Evolutionary conservation across 352 stramenopile species (phyloP), one percentile per base, ranked within the genome.

Genomic region (Phytophthora pini): DNA sequence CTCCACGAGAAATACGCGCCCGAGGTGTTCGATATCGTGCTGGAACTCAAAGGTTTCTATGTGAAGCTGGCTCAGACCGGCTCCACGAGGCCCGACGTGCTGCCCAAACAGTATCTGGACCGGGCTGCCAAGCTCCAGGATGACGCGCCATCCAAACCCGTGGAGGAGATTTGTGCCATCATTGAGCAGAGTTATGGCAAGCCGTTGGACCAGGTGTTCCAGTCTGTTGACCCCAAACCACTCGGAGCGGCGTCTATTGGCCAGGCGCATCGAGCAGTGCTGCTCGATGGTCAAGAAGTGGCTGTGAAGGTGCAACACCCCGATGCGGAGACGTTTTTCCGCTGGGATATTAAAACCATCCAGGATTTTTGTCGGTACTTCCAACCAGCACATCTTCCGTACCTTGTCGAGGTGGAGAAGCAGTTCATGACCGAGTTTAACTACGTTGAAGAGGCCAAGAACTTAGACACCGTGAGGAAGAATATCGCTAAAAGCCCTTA

Each of bases 341-440:
- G 95, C 22, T 97, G 93, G 64, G 96, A 99, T 70, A 98, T 99
- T 54, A 92, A 95, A 64, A 99, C 95, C 6, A 97, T 99, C 54
- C 97, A 97, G 76, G 84, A 95, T 47, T 99, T 99, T 72, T 97
- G 92, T 60, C 74, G 92, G 39, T 71, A 98, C n/a, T 98, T 98
- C 39, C 94, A 99, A 63, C 97, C 97, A 2, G 94, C 92, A 26
- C 94, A 98, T 68, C 76, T 98, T 44, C 88, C 92, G 20, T 93
- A 95, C 51, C 72, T 99, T 6, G 87, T 98, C 24, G 95, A 99
- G 69, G 94, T 99, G 44, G 96, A 99, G 78, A 97, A 97, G 61
- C 96, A 99, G 79, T 99, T 99, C 70, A 95, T 98, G 89, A 98
- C 93, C 20, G 97, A 99, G 76, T 99, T 99, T 75, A 95, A 99